Base-by-base conservation (phyloP, 2,329 filamentous ascomycete species). In the Sporothrix dimorphospora region DNA sequence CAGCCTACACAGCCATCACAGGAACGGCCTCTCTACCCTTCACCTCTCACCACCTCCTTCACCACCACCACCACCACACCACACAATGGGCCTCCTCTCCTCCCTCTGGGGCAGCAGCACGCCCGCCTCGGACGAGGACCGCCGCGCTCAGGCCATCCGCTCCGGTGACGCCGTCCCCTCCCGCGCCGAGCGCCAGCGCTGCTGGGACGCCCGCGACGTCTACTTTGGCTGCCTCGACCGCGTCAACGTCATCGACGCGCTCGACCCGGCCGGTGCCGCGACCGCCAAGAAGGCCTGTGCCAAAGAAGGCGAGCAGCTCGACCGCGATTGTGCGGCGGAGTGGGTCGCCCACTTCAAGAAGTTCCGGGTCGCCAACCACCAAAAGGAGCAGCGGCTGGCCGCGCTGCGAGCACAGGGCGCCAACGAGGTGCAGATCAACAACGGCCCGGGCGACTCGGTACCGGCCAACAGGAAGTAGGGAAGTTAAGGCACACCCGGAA, bases 321-420 rank as follows among this genome's bases (percentile, higher is more conserved):
- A 97, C 82, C 86, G 87, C 77, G 92, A 95, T 79, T 99, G 96
- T 81, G 94, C 94, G 21, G 87, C 86, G 73, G 94, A 94, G 79
- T 99, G 96, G 93, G 92, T 98, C 74, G 94, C 94, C 82, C 98
- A 99, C 82, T 99, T 99, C 83, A 98, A 98, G 85, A 94, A 98
- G 82, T 92, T 94, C 83, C 88, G 96, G 78, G 93, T 98, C 47
- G 95, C 97, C 83, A 96, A 99, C 77, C 88, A 92, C 79, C 92
- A 97, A 77, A 94, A 95, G 82, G 91, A 92, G 78, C 86, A 90
- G 82, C 92, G 93, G 30, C 84, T 97, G 75, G 91, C 92, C 77
- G 89, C 89, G 79, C 88, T 97, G 77, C 87, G 91, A 79, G 87
- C 86, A 63, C 91, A 95, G 80, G 92, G 92, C 75, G 93, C 92